These are phyloP conservation scores for Psilocybe mexicana DNA, from an alignment of 1,284 basidiomycete species.

Conservation along the genomic window DNA sequence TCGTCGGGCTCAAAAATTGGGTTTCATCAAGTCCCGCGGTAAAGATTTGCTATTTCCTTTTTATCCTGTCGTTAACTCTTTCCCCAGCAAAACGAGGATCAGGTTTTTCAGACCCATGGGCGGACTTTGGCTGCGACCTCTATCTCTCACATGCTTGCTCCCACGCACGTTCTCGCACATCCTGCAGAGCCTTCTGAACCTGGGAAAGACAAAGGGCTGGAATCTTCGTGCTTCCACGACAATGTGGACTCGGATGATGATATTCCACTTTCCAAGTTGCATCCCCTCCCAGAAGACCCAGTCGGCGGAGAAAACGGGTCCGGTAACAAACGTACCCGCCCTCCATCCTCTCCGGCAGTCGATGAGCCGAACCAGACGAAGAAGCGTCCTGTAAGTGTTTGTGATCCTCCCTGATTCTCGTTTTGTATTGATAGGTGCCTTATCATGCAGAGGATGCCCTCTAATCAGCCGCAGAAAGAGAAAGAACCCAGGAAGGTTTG, in stretches of 20 bases:
- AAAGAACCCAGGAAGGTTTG: constrained; percentile 3
- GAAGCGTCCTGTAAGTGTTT: constrained; percentile 16
- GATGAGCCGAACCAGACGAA: constrained; percentile 17
- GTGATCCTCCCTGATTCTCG: background rate
- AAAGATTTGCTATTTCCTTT: background rate
- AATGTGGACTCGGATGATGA: constrained; percentile 34
- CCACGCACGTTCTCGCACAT: background rate
- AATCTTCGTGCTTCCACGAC: constrained; percentile 15
- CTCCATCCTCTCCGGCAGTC: constrained; percentile 14
- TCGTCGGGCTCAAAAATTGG: constrained; percentile 40
- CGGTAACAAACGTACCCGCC: constrained; percentile 23
- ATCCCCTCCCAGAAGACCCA: background rate
- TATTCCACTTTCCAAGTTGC: constrained; percentile 26
- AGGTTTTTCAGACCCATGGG: background rate
- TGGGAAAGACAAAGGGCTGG: constrained; percentile 3
- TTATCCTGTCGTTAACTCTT: background rate
- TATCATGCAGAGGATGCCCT: constrained; percentile 4
- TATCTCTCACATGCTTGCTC: background rate
- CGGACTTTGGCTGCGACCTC: background rate
- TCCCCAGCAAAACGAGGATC: background rate
- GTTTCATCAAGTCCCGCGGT: constrained; percentile 37
- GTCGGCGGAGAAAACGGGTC: background rate
- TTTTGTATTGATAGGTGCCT: background rate
- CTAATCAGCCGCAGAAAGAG: background rate
- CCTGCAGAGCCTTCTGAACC: background rate